Evolutionary conservation across 2,329 filamentous ascomycete species (phyloP), one percentile per base, ranked within the genome.

Genomic region (Trichoderma sp.): DNA sequence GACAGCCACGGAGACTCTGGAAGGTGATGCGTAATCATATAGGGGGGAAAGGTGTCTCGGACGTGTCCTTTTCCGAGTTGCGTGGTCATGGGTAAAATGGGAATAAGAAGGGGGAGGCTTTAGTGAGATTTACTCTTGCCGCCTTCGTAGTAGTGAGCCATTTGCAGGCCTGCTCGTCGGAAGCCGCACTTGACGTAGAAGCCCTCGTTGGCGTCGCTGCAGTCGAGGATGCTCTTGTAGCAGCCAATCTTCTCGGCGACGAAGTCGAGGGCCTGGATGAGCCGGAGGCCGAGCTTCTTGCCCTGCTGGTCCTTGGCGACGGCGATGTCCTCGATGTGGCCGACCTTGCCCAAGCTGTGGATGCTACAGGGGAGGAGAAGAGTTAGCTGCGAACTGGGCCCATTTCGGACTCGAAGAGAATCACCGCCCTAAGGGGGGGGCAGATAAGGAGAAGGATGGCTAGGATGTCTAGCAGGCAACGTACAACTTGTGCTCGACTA

Each of bases 101-200:
- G 28, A 4, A 34, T 10, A 44, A 28, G 28, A 24, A n/a, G 39
- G 43, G 14, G 41, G 19, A 44, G 50, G 45, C 5, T 54, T 66
- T 66, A 75, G 69, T 73, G 71, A 19, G 72, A 68, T 74, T 83
- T 83, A 76, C 77, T 80, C 75, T 84, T 84, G 71, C 76, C 75
- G 55, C 73, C 77, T 66, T 89, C 92, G 76, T 96, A 95, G 79
- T 97, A 97, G 81, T 97, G 92, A 50, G 94, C 93, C 95, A 99
- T 98, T 80, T 99, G 92, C 64, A 97, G 80, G 17, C 95, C 95
- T 30, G 93, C 94, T 68, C 92, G 84, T 79, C 92, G 90, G 79
- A 96, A 98, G 66, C 94, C 94, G 79, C 95, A 98, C 84, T 98
- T 98, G 78, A 97, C 85, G 78, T 99, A 99, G 82, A 99, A 98